Conservation (phyloP, 2,329 filamentous ascomycete species). For the Phialocephala subalpina region DNA sequence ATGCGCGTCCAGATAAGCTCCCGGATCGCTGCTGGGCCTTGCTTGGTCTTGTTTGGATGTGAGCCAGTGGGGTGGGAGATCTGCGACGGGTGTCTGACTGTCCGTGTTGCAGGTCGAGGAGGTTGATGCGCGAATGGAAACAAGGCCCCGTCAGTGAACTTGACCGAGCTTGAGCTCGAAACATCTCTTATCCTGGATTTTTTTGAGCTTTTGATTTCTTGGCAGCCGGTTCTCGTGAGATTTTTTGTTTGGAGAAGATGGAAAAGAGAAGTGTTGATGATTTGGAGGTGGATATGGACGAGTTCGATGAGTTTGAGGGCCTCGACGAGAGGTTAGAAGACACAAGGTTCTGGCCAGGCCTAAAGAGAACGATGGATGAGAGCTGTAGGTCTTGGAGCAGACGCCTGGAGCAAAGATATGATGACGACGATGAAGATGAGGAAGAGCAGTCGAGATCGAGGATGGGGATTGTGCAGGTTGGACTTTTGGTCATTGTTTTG, state of each 20-base stretch:
- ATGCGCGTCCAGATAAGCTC: background rate
- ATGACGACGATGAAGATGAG: background rate
- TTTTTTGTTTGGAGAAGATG: background rate
- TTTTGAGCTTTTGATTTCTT: background rate
- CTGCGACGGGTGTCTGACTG: slow-evolving; percentile 4
- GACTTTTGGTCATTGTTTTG: background rate
- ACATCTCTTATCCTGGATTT: background rate
- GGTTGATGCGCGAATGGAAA: background rate
- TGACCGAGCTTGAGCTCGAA: too few species aligned
- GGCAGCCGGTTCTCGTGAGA: background rate
- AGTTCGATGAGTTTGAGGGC: background rate
- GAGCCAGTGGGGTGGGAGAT: background rate
- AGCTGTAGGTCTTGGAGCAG: background rate
- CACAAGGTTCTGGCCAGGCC: background rate
- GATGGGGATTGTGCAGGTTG: slow-evolving; percentile 3
- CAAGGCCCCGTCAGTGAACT: background rate
- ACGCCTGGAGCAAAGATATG: background rate
- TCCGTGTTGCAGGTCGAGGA: background rate
- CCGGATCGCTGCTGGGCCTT: background rate
- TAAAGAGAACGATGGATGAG: background rate
- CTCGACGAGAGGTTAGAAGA: background rate
- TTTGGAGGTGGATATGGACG: background rate
- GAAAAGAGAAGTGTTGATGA: background rate
- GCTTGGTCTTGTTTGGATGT: background rate
- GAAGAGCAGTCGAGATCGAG: background rate